Evolutionary conservation across 78 protist species (phyloP), one percentile per base, ranked within the genome.

Genomic region (Dictyostelium citrinum): DNA sequence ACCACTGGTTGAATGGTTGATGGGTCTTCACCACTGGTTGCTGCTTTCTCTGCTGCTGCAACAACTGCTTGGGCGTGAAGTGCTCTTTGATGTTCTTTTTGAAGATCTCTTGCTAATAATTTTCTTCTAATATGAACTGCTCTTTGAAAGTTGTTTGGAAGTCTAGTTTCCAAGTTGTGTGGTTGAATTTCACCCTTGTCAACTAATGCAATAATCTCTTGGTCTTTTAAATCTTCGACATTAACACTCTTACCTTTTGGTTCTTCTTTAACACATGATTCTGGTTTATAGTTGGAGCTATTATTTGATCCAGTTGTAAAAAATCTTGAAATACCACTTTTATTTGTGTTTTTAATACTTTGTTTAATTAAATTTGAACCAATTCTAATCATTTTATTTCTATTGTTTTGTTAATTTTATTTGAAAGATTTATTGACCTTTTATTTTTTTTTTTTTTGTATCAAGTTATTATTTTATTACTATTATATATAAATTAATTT

Each of bases 11-110:
- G 90, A 33, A 91, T 91, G 11, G 46, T 35, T 22, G 92, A 20
- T 51, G 92, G 92, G n/a, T 86, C 95, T 43, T 80, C 95, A 74
- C 95, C 95, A 24, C 84, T 43, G n/a, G 95, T 74, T 14, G 86
- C 90, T 17, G 95, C 83, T 76, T 86, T 86, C 35, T 86, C 84
- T 24, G 92, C 92, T 43, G 92, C 92, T 10, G 83, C 92, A 14
- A 86, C 84, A 3, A 86, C 84, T n/a, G 92, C 92, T n/a, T 51
- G 80, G 24, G 92, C 92, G 31, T 76, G 92, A 10, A 86, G 46
- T 22, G 84, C 84, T 37, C 84, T 79, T 64, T 86, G 83, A 51
- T 86, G 92, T 49, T 86, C 92, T 46, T 61, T 86, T 24, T 46
- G 51, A 14, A 86, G 46, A 43, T 86, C 92, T 55, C 92, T 58